Base-by-base conservation (phyloP, 208 protist genomes). In the Leishmania martiniquensis region DNA sequence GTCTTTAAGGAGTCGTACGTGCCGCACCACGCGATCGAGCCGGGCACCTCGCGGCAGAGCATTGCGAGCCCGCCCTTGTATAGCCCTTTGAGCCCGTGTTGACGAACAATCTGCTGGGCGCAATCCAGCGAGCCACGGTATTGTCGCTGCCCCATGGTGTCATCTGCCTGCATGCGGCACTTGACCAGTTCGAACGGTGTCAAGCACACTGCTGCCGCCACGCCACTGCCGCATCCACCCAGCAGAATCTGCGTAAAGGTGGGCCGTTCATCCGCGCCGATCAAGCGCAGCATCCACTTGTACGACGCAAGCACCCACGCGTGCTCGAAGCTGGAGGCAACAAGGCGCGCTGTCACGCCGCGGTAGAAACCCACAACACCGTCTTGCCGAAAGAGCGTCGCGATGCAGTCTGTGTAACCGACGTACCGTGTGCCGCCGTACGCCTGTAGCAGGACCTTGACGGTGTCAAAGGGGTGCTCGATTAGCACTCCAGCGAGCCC, bases 391-490 rank as follows among this genome's bases (percentile, higher is more conserved):
- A 88, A 87, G 4, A 96, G 51, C 42, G 72, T 83, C 2, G 42
- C 20, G 29, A 87, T 82, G 77, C 91, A 96, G 80, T 93, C 81
- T 47, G 69, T 62, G 74, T 92, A 94, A 42, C 92, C 89, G 4
- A 2, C 72, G 74, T 95, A 96, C 17, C 75, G 70, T 2, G 72
- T 78, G 51, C 54, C 83, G 12, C 72, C 77, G 85, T 91, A 81
- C 12, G 83, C 80, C 81, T 98, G 94, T 79, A 97, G 79, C 12
- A 91, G 91, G 45, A 96, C 93, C 87, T 98, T 97, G 0, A 97
- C 81, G 0, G 95, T 97, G 80, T 98, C 95, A 62, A 98, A 91
- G 25, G 93, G 95, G 80, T 97, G 94, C 76, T 98, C 92, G 37
- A 98, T 84, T 22, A 97, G 45, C 77, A 95, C 90, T 9, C 83